Conservation (phyloP, 495 filamentous ascomycete species). For the Rhizodiscina lignyota region DNA sequence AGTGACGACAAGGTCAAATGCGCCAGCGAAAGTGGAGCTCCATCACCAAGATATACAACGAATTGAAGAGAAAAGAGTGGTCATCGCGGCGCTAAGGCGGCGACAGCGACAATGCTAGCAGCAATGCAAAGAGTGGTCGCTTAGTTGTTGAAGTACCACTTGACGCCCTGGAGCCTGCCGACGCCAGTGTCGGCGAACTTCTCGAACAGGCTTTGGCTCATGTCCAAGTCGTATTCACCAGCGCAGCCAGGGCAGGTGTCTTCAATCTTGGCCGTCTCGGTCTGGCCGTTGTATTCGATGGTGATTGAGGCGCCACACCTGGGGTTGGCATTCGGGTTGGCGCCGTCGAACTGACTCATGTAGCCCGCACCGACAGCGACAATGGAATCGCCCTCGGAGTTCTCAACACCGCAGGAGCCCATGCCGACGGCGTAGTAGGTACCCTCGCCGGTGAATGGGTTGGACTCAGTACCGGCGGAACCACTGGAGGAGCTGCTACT, state of each 20-base stretch:
- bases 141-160: conserved; percentile 13
- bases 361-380: background rate
- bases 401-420: background rate
- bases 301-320: background rate
- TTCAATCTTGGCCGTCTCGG: background rate
- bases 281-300: conserved; percentile 1
- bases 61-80: too few species aligned
- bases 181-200: conserved; percentile 5
- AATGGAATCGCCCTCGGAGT: background rate
- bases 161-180: conserved; percentile 9
- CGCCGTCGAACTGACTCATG: background rate
- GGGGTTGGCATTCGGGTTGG: conserved; percentile 1
- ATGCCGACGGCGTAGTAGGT: conserved; percentile 2
- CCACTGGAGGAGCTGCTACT: background rate
- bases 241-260: conserved; percentile 1
- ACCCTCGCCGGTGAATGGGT: conserved; percentile 1
- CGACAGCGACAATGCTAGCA: too few species aligned
- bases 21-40: too few species aligned
- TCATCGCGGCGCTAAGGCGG: too few species aligned
- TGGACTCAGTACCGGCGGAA: too few species aligned
- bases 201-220: conserved; percentile 2
- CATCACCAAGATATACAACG: too few species aligned
- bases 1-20: too few species aligned
- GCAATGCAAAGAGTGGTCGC: background rate
- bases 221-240: conserved; percentile 3